Evolutionary conservation across 768 basidiomycete genomes (phyloP).

Genomic region (Amanita rimosa): DNA sequence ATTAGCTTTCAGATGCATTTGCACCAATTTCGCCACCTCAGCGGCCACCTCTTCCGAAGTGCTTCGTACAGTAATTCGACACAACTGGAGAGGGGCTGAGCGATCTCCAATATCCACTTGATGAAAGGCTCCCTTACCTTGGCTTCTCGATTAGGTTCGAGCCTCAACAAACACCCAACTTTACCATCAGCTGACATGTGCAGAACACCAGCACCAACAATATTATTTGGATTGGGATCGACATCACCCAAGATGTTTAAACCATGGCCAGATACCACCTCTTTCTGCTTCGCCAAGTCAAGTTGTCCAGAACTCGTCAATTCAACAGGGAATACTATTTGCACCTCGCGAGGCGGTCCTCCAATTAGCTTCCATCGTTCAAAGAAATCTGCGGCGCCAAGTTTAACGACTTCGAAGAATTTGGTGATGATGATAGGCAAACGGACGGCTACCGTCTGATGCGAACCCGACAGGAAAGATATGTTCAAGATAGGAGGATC

Average conservation of each 20-base stretch:
- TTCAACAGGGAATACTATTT: constrained; percentile 73
- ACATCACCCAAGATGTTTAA: constrained; percentile 73
- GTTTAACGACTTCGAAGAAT: constrained; percentile 89
- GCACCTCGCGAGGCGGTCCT: constrained; percentile 87
- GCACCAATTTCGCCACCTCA: constrained; percentile 51
- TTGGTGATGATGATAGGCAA: constrained; percentile 84
- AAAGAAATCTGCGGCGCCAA: constrained; percentile 82
- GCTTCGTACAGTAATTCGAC: constrained; percentile 87
- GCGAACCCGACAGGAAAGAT: constrained; percentile 88
- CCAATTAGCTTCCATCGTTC: constrained; percentile 98
- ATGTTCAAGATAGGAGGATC: constrained; percentile 70
- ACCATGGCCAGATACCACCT: constrained; percentile 68
- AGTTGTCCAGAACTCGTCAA: constrained; percentile 60
- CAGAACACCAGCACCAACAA: constrained; percentile 92
- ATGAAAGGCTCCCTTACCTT: constrained; percentile 46
- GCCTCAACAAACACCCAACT: constrained; percentile 84
- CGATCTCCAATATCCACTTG: background rate
- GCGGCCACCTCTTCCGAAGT: constrained; percentile 85
- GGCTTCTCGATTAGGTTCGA: constrained; percentile 94
- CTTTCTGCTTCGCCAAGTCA: constrained; percentile 60
- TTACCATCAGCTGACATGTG: constrained; percentile 90
- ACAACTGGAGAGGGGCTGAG: constrained; percentile 45
- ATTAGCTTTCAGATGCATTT: constrained; percentile 29
- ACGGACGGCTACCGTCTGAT: constrained; percentile 74
- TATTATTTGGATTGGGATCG: constrained; percentile 90